phyloP scores from a whole-genome alignment of 352 stramenopile species.

The Phytophthora brassicae region DNA sequence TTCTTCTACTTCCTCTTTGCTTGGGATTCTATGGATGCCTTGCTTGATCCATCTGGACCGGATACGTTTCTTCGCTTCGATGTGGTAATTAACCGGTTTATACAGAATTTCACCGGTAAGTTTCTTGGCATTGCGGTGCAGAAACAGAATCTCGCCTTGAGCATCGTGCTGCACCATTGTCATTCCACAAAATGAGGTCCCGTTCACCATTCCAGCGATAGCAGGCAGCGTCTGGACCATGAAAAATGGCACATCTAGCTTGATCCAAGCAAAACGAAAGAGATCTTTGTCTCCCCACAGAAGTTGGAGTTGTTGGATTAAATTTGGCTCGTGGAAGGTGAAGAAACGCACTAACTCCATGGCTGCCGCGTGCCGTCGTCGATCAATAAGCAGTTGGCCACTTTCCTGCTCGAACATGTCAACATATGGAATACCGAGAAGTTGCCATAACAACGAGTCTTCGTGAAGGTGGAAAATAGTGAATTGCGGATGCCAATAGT shows the following conservation, averaged over 20 bases:
- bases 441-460: constrained; percentile 52
- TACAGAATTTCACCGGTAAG: constrained; percentile 34
- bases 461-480: constrained; percentile 63
- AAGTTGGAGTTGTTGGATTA: constrained; percentile 41
- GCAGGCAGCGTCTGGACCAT: constrained; percentile 51
- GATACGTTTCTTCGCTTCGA: constrained; percentile 21
- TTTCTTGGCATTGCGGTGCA: constrained; percentile 57
- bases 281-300: constrained; percentile 61
- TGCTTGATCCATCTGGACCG: constrained; percentile 22
- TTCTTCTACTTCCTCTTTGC: constrained; percentile 16
- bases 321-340: constrained; percentile 40
- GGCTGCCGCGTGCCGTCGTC: constrained; percentile 13
- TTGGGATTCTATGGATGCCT: constrained; percentile 22
- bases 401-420: constrained; percentile 52
- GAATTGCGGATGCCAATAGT: constrained; percentile 59
- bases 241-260: constrained; percentile 41
- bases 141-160: constrained; percentile 39
- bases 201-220: constrained; percentile 33
- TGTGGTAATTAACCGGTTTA: constrained; percentile 26
- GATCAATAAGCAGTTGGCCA: constrained; percentile 23
- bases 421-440: constrained; percentile 45
- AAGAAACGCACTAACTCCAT: constrained; percentile 38
- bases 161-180: constrained; percentile 40
- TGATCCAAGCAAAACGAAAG: constrained; percentile 63
- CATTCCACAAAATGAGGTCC: constrained; percentile 37